Base-by-base conservation (phyloP, 306 rosid genomes). In the Glycine soja region DNA sequence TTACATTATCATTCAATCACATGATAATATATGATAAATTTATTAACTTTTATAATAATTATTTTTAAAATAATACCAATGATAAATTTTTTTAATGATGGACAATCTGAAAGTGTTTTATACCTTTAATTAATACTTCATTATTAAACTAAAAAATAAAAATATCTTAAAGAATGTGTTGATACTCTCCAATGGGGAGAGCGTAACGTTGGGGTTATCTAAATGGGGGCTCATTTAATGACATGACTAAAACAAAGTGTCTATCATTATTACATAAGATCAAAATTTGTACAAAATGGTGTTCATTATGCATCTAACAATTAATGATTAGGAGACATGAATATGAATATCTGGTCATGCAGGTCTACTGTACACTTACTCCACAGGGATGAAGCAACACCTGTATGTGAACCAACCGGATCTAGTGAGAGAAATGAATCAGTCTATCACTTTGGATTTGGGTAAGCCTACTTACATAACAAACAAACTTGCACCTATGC, bases 391-490 rank as follows among this genome's bases (percentile, higher is more conserved):
- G 90, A 87, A 89, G 86, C 98, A 90, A 46, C 98, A 93, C 42
- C 40, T 95, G 24, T 93, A 89, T 65, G 90, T 93, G 71, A 95
- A 92, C 90, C 81, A 89, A 70, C 93, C 94, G 24, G 99, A 92
- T 80, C 74, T 95, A 2, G 93, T 95, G 81, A 87, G 83, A 80
- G 96, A 95, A 75, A 67, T 95, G 89, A 93, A 88, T 80, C 92
- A 81, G 43, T 72, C 85, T 7, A 81, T 79, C 46, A 85, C 86
- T 70, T 76, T 91, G 91, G 88, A 81, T 45, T 83, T 95, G 61
- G 99, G 99, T 14, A 95, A 95, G 88, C 98, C 99, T 57, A 64
- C 90, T 73, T 86, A 90, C 19, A 59, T 93, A 9, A 90, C 94
- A 40, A 91, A 85, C 85, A 90, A 84, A 69, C 94, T 90, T 34